These are phyloP conservation scores for Thoreauomyces humboldtii DNA, from an alignment of 192 early-diverging fungal species.

Conservation along the genomic window DNA sequence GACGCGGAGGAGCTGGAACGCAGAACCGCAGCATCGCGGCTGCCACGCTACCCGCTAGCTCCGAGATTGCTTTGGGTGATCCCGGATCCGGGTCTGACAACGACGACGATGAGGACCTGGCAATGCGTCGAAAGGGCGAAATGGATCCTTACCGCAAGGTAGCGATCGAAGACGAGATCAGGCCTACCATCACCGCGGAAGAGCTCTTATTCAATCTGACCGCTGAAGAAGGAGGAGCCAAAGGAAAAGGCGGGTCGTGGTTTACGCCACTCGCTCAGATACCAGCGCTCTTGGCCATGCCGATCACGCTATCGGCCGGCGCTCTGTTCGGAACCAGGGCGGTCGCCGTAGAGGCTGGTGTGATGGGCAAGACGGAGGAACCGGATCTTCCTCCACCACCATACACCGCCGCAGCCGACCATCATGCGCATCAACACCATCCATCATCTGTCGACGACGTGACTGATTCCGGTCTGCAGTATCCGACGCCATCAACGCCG, in stretches of 20 bases:
- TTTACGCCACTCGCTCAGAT: slow-evolving; percentile 11
- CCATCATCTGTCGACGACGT: too few relatives aligned
- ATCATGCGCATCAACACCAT: neutral
- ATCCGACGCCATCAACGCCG: neutral
- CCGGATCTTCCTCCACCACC: neutral
- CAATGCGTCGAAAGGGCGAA: too few relatives aligned
- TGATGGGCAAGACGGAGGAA: neutral
- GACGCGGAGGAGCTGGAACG: slow-evolving; percentile 20
- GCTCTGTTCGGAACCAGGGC: neutral
- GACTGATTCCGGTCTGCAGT: too few relatives aligned
- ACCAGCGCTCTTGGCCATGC: slow-evolving; percentile 13
- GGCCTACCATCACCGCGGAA: slow-evolving; percentile 7
- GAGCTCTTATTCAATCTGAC: slow-evolving; percentile 14
- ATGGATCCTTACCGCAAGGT: too few relatives aligned
- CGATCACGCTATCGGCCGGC: slow-evolving; percentile 10
- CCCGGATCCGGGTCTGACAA: neutral
- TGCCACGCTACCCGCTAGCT: neutral
- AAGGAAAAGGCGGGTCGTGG: slow-evolving; percentile 1
- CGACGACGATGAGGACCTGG: neutral
- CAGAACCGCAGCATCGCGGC: neutral
- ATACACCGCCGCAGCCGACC: neutral
- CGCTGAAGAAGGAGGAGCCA: neutral
- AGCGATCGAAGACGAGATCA: neutral
- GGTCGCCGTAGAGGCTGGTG: neutral
- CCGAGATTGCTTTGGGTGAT: neutral